phyloP scores from a whole-genome alignment of 257 asterid species.

The Craterostigma plantagineum region DNA sequence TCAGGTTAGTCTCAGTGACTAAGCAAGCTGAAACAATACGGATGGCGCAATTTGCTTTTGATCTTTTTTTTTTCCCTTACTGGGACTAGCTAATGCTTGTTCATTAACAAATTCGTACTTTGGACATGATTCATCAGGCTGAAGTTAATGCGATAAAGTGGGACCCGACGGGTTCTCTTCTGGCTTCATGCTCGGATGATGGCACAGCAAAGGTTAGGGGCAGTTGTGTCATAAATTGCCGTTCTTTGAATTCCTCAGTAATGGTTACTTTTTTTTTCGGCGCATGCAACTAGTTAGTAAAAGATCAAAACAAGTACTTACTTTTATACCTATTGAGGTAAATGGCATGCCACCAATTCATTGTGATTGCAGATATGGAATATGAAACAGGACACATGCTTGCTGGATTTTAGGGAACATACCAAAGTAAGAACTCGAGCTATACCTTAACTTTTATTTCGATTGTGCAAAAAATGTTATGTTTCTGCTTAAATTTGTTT shows the following conservation, averaged over 20 bases:
- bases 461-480: background rate
- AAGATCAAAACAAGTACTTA: background rate
- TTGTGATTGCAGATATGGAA: slow-evolving; percentile 56
- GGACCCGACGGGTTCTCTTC: slow-evolving; percentile 57
- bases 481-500: background rate
- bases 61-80: no score
- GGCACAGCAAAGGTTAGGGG: slow-evolving; percentile 51
- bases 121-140: slow-evolving; percentile 22
- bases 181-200: slow-evolving; percentile 82
- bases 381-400: slow-evolving; percentile 42
- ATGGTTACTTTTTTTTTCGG: background rate
- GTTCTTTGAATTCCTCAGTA: slow-evolving; percentile 1
- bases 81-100: no score
- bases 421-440: slow-evolving; percentile 24
- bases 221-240: background rate
- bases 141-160: slow-evolving; percentile 88
- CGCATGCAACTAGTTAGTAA: background rate
- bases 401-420: slow-evolving; percentile 55
- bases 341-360: background rate
- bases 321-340: background rate
- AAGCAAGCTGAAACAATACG: no score
- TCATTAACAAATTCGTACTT: background rate
- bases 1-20: slow-evolving; percentile 35
- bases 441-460: background rate
- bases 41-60: no score